Conservation (phyloP, 352 stramenopile genomes). For the Pythium insidiosum region DNA sequence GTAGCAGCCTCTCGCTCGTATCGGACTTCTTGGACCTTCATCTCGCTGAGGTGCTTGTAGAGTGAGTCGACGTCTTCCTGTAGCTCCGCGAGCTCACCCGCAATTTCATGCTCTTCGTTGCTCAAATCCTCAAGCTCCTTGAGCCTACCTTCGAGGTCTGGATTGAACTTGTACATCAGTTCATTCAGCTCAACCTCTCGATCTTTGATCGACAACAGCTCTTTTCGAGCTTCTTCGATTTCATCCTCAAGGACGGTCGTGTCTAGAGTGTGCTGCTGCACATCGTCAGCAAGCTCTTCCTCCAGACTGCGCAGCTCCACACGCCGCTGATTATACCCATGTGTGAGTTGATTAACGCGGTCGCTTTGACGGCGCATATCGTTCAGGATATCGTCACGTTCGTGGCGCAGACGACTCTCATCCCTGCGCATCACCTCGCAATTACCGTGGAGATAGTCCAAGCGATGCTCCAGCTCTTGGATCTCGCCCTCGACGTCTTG, state of each 20-base stretch:
- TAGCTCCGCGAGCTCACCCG: conserved; percentile 35
- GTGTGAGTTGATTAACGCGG: conserved; percentile 47
- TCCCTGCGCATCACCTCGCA: conserved; percentile 43
- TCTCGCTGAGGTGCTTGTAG: conserved; percentile 70
- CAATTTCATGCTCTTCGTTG: conserved; percentile 38
- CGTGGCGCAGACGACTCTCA: conserved; percentile 30
- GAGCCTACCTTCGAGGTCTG: conserved; percentile 50
- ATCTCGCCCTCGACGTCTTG: conserved; percentile 64
- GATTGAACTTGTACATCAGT: conserved; percentile 52
- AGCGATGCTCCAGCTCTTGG: conserved; percentile 38
- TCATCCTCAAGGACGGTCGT: conserved; percentile 75
- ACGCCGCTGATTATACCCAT: conserved; percentile 40
- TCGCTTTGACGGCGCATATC: conserved; percentile 36
- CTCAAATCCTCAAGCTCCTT: conserved; percentile 51
- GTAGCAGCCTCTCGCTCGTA: conserved; percentile 36
- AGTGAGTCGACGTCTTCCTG: conserved; percentile 55
- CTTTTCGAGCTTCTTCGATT: conserved; percentile 30
- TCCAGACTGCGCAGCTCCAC: conserved; percentile 54
- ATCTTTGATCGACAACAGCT: conserved; percentile 29
- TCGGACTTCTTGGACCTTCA: conserved; percentile 63
- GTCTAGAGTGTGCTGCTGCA: conserved; percentile 58
- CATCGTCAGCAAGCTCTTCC: conserved; percentile 55
- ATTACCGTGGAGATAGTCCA: conserved; percentile 39
- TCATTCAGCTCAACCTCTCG: conserved; percentile 49
- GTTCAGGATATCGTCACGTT: conserved; percentile 31